Evolutionary conservation across 495 filamentous ascomycete species (phyloP).

Genomic region (Coniosporium apollinis): DNA sequence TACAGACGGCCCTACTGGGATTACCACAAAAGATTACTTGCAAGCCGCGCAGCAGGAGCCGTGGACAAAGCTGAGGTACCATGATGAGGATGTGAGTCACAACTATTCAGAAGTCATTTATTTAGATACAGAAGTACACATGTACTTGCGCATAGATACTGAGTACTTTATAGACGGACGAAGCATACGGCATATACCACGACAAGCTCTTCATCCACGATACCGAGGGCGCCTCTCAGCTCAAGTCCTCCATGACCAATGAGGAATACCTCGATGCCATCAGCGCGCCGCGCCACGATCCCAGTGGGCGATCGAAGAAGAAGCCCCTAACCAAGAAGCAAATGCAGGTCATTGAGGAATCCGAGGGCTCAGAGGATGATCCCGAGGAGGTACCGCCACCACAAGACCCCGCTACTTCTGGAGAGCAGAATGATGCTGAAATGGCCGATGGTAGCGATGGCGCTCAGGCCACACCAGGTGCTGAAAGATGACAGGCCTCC

Average conservation of each 20-base stretch:
- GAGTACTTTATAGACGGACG: conserved; percentile 19
- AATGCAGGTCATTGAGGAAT: neutral
- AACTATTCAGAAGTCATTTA: neutral
- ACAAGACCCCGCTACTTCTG: too few species aligned
- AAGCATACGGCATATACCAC: conserved; percentile 44
- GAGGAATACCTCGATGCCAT: conserved; percentile 47
- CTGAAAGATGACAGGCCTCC: too few species aligned
- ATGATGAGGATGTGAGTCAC: conserved; percentile 45
- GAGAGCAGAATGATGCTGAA: too few species aligned
- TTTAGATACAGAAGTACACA: neutral
- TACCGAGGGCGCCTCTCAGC: conserved; percentile 28
- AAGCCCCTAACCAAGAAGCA: neutral
- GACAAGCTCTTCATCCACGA: conserved; percentile 42
- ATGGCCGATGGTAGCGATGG: too few species aligned
- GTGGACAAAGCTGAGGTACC: conserved; percentile 47
- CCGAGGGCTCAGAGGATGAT: neutral
- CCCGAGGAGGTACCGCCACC: too few species aligned
- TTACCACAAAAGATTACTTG: conserved; percentile 36
- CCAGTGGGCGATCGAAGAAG: neutral
- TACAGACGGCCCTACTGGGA: conserved; percentile 29
- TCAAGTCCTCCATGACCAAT: conserved; percentile 36
- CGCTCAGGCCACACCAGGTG: too few species aligned
- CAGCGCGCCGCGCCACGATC: conserved; percentile 31
- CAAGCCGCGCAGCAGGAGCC: conserved; percentile 47
- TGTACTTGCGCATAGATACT: neutral